Evolutionary conservation across 176 grass and related monocot species (phyloP).

Genomic region (Carex kokanica): DNA sequence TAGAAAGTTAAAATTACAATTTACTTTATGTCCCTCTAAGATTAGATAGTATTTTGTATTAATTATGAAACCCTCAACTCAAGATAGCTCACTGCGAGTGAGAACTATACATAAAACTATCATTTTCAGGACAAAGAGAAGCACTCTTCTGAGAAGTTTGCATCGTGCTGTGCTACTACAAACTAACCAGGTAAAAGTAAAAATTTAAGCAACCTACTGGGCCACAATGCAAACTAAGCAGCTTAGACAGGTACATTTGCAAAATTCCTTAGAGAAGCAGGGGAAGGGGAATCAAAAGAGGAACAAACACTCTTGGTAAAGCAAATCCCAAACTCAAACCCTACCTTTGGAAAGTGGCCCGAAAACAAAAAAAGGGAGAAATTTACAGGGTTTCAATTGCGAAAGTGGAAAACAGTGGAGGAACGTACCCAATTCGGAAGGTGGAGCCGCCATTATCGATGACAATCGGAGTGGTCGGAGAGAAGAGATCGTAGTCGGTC

Average conservation of each 20-base stretch:
- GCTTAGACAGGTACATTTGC: background rate
- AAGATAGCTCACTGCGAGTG: background rate
- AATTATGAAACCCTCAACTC: background rate
- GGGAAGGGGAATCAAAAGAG: background rate
- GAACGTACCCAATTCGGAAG: constrained; percentile 78
- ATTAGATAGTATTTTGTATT: background rate
- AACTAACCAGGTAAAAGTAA: background rate
- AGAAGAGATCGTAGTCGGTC: constrained; percentile 57
- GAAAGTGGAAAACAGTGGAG: constrained; percentile 14
- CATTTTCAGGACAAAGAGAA: background rate
- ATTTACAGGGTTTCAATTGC: constrained; percentile 33
- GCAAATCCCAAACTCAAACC: background rate
- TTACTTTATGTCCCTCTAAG: background rate
- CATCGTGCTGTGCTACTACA: background rate
- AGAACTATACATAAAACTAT: background rate
- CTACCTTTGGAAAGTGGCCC: background rate
- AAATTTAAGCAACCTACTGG: background rate
- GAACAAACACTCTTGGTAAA: background rate
- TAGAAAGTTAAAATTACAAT: background rate
- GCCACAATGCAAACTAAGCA: background rate
- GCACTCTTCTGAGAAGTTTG: background rate
- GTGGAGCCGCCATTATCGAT: constrained; percentile 90
- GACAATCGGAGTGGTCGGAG: constrained; percentile 64
- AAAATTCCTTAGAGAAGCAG: background rate
- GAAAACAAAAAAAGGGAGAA: background rate